These are phyloP conservation scores for Basidiobolus meristosporus DNA, from an alignment of 371 early-diverging fungal genomes.

Conservation along the genomic window DNA sequence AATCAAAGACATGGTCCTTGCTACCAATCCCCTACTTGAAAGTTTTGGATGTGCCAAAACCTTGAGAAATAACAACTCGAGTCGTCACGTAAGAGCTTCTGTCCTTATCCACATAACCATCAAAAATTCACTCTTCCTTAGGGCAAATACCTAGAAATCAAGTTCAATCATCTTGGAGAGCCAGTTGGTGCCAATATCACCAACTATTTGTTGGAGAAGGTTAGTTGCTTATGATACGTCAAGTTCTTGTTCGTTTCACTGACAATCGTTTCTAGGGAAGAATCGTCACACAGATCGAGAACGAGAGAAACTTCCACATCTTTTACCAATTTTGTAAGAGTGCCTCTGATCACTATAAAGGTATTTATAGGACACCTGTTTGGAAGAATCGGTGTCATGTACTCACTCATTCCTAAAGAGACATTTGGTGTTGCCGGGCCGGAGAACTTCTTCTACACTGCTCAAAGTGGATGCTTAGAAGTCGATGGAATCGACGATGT, in stretches of 20 bases:
- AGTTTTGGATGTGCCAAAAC: slow-evolving; percentile 99
- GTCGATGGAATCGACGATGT: slow-evolving; percentile 69
- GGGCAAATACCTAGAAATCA: slow-evolving; percentile 98
- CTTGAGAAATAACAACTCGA: slow-evolving; percentile 94
- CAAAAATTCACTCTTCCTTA: slow-evolving; percentile 7
- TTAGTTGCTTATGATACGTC: slow-evolving; percentile 5
- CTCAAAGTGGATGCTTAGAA: slow-evolving; percentile 48
- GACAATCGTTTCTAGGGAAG: slow-evolving; percentile 31
- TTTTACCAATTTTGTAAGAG: slow-evolving; percentile 82
- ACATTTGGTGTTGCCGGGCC: slow-evolving; percentile 61
- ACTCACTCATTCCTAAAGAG: slow-evolving; percentile 15
- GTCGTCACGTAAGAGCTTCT: slow-evolving; percentile 66
- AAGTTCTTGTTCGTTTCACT: too few species aligned
- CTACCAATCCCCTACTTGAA: slow-evolving; percentile 93
- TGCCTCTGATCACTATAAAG: slow-evolving; percentile 47
- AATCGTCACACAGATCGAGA: slow-evolving; percentile 85
- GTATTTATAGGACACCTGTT: slow-evolving; percentile 8
- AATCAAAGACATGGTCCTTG: slow-evolving; percentile 90
- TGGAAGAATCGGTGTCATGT: background rate
- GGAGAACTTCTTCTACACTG: slow-evolving; percentile 62
- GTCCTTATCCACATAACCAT: background rate
- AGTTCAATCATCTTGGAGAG: slow-evolving; percentile 79
- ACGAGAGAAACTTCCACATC: slow-evolving; percentile 97
- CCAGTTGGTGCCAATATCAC: slow-evolving; percentile 96
- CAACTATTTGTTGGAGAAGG: slow-evolving; percentile 96